Conservation (phyloP, 345 rosid genomes). For the Heritiera fomes region DNA sequence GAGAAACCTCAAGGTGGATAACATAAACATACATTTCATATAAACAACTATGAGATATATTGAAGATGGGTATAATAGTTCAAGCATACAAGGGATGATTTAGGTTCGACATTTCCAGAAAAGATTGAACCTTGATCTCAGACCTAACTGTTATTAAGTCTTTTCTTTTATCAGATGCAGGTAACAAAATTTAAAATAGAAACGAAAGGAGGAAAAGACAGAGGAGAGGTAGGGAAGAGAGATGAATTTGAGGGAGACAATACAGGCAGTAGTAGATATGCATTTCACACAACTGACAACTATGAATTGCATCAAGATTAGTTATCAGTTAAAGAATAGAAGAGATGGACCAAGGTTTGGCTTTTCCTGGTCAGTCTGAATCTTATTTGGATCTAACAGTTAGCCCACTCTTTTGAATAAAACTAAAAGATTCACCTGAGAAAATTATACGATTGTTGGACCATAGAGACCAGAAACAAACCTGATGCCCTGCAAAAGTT, state of each 20-base stretch:
- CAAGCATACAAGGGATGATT: neutral
- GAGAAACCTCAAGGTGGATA: neutral
- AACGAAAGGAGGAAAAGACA: neutral
- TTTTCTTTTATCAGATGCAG: neutral
- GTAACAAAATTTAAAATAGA: neutral
- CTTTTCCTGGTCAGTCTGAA: conserved; percentile 7
- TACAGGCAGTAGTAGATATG: neutral
- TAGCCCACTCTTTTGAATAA: neutral
- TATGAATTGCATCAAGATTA: neutral
- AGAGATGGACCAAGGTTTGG: neutral
- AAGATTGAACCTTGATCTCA: neutral
- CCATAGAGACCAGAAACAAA: conserved; percentile 33
- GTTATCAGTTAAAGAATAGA: neutral
- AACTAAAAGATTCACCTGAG: neutral
- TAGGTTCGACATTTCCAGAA: neutral
- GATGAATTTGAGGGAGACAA: neutral
- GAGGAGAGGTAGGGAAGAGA: too few relatives aligned
- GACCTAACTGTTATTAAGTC: neutral
- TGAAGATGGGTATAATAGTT: neutral
- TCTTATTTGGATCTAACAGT: neutral
- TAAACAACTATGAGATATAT: neutral
- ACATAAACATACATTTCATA: neutral
- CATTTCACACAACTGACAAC: neutral
- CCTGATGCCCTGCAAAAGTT: conserved; percentile 93
- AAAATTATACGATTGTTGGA: conserved; percentile 9